These are phyloP conservation scores for Wickerhamomyces pijperi DNA, from an alignment of 805 yeast genomes.

Conservation along the genomic window DNA sequence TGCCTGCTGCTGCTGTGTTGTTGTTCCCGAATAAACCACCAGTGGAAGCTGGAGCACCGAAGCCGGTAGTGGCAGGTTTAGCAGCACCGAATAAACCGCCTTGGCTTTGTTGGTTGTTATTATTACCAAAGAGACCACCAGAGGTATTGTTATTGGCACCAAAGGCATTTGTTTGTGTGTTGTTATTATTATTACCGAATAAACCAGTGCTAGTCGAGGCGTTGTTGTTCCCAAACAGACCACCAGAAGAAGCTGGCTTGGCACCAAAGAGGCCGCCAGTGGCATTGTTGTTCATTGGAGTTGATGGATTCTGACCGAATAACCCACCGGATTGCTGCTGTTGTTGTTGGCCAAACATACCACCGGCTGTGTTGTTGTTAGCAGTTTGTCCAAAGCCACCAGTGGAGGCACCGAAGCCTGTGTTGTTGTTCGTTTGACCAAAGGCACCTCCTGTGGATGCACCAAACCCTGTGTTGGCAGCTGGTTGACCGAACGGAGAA, in stretches of 20 bases:
- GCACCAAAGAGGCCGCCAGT: slow-evolving; percentile 30
- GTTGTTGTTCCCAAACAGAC: slow-evolving; percentile 21
- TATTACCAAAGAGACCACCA: slow-evolving; percentile 33
- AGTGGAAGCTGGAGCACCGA: slow-evolving; percentile 16
- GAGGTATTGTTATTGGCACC: slow-evolving; percentile 20
- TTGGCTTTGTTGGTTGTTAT: slow-evolving; percentile 9
- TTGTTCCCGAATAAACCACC: slow-evolving; percentile 32
- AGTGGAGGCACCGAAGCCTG: slow-evolving; percentile 23
- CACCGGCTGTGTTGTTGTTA: slow-evolving; percentile 20
- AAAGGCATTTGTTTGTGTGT: slow-evolving; percentile 9
- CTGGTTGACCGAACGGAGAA: slow-evolving; percentile 31
- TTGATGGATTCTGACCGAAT: slow-evolving; percentile 18
- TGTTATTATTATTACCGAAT: slow-evolving; percentile 19
- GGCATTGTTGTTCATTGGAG: slow-evolving; percentile 17
- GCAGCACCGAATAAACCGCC: too few species aligned
- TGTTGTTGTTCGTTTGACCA: slow-evolving; percentile 20
- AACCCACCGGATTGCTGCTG: slow-evolving; percentile 15
- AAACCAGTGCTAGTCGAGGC: slow-evolving; percentile 15
- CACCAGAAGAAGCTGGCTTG: slow-evolving; percentile 15
- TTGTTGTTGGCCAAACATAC: slow-evolving; percentile 28
- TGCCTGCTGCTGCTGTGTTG: slow-evolving; percentile 5
- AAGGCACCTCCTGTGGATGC: slow-evolving; percentile 26
- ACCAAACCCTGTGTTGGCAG: slow-evolving; percentile 9
- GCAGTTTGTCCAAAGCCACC: slow-evolving; percentile 26
- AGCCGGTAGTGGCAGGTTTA: slow-evolving; percentile 2